phyloP scores from a whole-genome alignment of 495 filamentous ascomycete species.

The Articulospora tetracladia region DNA sequence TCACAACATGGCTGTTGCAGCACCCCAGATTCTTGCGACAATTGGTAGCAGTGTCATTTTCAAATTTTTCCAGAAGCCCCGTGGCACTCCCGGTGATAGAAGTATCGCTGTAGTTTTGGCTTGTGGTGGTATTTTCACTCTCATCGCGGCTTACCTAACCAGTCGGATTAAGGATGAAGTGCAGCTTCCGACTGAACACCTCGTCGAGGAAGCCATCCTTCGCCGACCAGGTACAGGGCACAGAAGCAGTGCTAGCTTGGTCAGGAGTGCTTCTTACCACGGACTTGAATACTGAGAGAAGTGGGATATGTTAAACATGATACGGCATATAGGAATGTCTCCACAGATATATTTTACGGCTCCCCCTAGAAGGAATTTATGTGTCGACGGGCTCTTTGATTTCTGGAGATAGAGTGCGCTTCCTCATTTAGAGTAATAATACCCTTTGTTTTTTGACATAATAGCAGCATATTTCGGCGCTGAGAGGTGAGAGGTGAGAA shows the following conservation, averaged over 20 bases:
- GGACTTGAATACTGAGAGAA: slow-evolving; percentile 18
- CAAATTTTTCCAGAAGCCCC: slow-evolving; percentile 72
- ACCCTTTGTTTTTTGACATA: background rate
- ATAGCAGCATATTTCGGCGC: no score
- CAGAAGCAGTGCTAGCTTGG: slow-evolving; percentile 18
- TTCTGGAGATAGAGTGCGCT: background rate
- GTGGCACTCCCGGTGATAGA: slow-evolving; percentile 76
- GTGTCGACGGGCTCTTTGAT: background rate
- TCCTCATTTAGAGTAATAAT: background rate
- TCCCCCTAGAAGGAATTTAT: background rate
- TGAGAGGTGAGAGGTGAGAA: no score
- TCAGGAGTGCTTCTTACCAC: slow-evolving; percentile 11
- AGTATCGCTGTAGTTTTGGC: slow-evolving; percentile 83
- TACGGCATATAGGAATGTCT: background rate
- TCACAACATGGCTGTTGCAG: slow-evolving; percentile 86
- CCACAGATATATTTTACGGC: no score
- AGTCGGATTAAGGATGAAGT: slow-evolving; percentile 26
- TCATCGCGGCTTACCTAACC: slow-evolving; percentile 67
- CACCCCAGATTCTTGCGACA: slow-evolving; percentile 85
- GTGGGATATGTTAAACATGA: background rate
- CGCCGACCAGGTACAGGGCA: background rate
- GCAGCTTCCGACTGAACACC: slow-evolving; percentile 11
- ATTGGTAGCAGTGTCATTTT: slow-evolving; percentile 79
- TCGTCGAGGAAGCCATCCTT: slow-evolving; percentile 3
- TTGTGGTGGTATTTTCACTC: slow-evolving; percentile 71